Evolutionary conservation across 1,284 basidiomycete species (phyloP), one percentile per base, ranked within the genome.

Genomic region (Pseudozyma flocculosa): DNA sequence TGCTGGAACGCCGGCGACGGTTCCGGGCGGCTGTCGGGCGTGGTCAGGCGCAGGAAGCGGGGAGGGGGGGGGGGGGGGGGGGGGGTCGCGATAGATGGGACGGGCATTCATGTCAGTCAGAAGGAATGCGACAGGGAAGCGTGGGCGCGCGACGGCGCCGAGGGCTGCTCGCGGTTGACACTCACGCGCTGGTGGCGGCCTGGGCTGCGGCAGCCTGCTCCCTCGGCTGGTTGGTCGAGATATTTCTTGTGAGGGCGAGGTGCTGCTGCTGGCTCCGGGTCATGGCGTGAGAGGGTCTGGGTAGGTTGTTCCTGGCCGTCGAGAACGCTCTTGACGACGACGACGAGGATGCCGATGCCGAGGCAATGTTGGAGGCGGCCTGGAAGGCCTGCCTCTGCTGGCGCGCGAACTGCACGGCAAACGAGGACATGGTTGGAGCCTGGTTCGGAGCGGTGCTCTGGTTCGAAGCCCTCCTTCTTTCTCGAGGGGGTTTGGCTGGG

Each of bases 1-100:
- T 66, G 66, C 61, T 75, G 75, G 60, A 77, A 75, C 13, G 74
- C 63, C 10, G 73, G 72, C 34, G 69, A 65, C 10, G 72, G 73
- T 43, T 70, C 67, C 3, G 73, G 73, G 21, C 72, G 62, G 14
- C 46, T 61, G 40, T 22, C 10, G 9, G 38, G 32, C 15, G 15
- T 5, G 11, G 32, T 13, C 7, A 13, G 15, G 14, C 9, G 32
- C 9, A 4, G 32, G 32, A 17, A 17, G 14, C 11, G 15, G 10
- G 14, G 32, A 34, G 15, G 15, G 32, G 15, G 15, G 15, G 15
- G 9, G 7, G 7, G 32, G 15, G 8, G 7, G 32, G 14, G 14
- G 32, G 29, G 7, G 29, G 13, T 29, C 29, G 29, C 29, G 29
- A 5, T 5, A 29, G 7, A 29, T 5, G 29, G 29, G 13, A 7